Evolutionary conservation across 2,329 filamentous ascomycete genomes (phyloP), one percentile per base, ranked within the genome.

Genomic region (Xylariomycetidae sp.): DNA sequence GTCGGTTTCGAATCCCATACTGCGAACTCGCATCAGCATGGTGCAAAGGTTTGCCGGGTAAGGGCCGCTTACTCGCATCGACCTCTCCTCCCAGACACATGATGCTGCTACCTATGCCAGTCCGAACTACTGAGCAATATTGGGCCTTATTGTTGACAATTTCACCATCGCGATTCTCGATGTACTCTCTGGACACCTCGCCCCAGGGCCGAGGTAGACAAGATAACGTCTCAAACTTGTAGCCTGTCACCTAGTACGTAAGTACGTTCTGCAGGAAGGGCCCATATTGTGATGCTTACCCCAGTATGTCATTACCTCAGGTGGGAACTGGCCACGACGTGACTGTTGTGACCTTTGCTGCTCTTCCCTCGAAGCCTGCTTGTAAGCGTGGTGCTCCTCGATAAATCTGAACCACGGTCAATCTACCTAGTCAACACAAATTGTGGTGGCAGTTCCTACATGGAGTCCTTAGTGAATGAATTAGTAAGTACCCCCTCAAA

Each of bases 101-200:
- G 13, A 72, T 70, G 1, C 76, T 73, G 29, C 76, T 76, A 2
- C 89, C 90, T 35, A 98, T 83, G 0, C 85, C 86, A 0, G 90
- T 96, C 23, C 81, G 79, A 1, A 95, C 89, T 14, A 98, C 76
- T 3, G 89, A 95, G 64, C 92, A 98, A 65, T 96, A 96, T 54
- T 98, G 92, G 1, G 85, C 83, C 52, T 88, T 79, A 57, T 96
- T 98, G 57, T 82, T 89, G 31, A 95, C 89, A 7, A 80, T 52
- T 34, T 82, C 68, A 3, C 76, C 58, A 26, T 84, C 77, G 18
- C 92, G 78, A 35, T 63, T 65, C 54, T 95, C 89, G 42, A 98
- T 95, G 38, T 80, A 77, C 1, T 85, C 80, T 35, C 85, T 76
- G 1, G 79, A 65, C 0, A 77, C 82, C 36, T 82, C 74, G 34